Percentiles rank a stretch among this genome's conserved stretches.
Conservation (phyloP, 768 basidiomycete species). For the Termitomyces sp. region DNA sequence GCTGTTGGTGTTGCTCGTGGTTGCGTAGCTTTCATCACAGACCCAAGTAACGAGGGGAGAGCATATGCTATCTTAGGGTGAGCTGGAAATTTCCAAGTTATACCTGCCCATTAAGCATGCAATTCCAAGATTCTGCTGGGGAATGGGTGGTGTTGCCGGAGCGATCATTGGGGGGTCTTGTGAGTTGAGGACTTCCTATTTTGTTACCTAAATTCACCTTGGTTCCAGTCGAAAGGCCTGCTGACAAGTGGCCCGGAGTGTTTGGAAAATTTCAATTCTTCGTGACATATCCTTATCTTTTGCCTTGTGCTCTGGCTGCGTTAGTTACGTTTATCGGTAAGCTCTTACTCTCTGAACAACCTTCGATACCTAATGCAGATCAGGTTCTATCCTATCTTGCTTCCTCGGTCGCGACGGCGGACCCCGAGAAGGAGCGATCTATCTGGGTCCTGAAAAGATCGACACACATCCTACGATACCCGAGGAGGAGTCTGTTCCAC, state of each 20-base stretch:
- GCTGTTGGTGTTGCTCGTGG: constrained; percentile 94
- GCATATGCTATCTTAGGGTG: constrained; percentile 93
- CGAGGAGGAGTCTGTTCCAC: constrained; percentile 55
- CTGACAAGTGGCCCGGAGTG: constrained; percentile 77
- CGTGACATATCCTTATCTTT: constrained; percentile 81
- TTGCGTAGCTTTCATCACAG: constrained; percentile 82
- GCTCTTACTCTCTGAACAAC: constrained; percentile 15
- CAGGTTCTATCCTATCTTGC: constrained; percentile 83
- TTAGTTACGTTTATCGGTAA: constrained; percentile 69
- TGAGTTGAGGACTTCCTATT: constrained; percentile 34
- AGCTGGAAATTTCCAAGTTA: constrained; percentile 9
- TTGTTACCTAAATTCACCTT: constrained; percentile 1
- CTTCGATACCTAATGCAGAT: constrained; percentile 4
- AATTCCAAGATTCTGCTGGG: constrained; percentile 81
- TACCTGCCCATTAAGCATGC: constrained; percentile 4
- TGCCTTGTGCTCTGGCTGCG: constrained; percentile 81
- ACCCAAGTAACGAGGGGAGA: constrained; percentile 87
- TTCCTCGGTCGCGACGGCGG: constrained; percentile 93
- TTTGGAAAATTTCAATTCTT: constrained; percentile 70
- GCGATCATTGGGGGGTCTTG: constrained; percentile 83
- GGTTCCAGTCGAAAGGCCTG: constrained; percentile 75
- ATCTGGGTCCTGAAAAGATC: constrained; percentile 75
- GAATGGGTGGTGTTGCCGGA: constrained; percentile 90
- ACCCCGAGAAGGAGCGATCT: constrained; percentile 81
- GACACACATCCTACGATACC: constrained; percentile 48